A percentile compares a stretch with the other conserved stretches of the same genome.
These are phyloP conservation scores for Ganoderma multipileum DNA, from an alignment of 1,284 basidiomycete genomes.

Conservation along the genomic window DNA sequence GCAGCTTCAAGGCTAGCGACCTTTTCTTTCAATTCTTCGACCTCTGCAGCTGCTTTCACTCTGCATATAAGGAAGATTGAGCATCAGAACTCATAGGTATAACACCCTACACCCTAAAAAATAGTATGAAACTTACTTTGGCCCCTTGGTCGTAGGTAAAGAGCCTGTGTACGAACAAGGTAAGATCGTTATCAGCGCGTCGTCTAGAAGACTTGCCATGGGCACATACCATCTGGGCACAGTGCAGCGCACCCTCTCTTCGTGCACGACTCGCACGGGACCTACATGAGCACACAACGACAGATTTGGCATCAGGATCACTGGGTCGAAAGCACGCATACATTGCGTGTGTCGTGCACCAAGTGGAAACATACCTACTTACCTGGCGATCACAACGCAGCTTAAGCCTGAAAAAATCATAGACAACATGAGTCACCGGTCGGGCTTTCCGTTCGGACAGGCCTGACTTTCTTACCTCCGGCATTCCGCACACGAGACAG, in stretches of 20 bases:
- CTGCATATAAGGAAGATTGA: slow-evolving; percentile 38
- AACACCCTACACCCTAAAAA: background rate
- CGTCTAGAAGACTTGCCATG: background rate
- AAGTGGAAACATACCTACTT: slow-evolving; percentile 11
- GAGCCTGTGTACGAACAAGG: slow-evolving; percentile 47
- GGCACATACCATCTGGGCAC: slow-evolving; percentile 67
- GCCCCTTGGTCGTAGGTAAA: slow-evolving; percentile 61
- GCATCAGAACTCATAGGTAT: background rate
- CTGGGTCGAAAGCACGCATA: background rate
- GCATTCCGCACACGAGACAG: slow-evolving; percentile 78
- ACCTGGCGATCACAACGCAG: slow-evolving; percentile 76
- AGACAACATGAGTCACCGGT: slow-evolving; percentile 8
- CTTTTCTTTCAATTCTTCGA: slow-evolving; percentile 68
- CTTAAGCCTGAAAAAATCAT: slow-evolving; percentile 56
- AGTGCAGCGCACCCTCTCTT: slow-evolving; percentile 73
- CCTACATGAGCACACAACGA: slow-evolving; percentile 13
- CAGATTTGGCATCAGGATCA: background rate
- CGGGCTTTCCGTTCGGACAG: slow-evolving; percentile 14
- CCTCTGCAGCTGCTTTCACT: slow-evolving; percentile 62
- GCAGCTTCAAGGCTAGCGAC: slow-evolving; percentile 66
- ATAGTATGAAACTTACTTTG: slow-evolving; percentile 42
- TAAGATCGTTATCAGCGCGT: background rate
- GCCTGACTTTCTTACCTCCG: slow-evolving; percentile 49
- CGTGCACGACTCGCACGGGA: slow-evolving; percentile 64
- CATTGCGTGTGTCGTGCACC: background rate